These are phyloP conservation scores for Ustilago loliicola DNA, from an alignment of 1,284 basidiomycete species.

Conservation along the genomic window DNA sequence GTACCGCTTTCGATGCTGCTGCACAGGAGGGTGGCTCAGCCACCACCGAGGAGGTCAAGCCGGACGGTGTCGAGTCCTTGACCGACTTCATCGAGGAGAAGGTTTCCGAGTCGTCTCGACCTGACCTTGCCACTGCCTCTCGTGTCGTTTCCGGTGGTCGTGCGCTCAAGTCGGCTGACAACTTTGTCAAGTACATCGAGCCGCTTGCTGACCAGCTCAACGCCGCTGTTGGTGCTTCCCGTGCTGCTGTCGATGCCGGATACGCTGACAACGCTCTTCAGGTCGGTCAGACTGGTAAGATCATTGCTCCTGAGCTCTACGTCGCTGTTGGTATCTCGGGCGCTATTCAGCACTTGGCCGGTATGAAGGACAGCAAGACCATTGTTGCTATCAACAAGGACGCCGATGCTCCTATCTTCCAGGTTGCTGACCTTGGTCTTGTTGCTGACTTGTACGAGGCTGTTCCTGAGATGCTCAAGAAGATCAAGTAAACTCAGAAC, in stretches of 20 bases:
- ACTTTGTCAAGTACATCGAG: slow-evolving; percentile 87
- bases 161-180: slow-evolving; percentile 93
- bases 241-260: slow-evolving; percentile 97
- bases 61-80: slow-evolving; percentile 75
- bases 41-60: slow-evolving; percentile 78
- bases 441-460: slow-evolving; percentile 76
- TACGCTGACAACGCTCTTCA: slow-evolving; percentile 98
- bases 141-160: slow-evolving; percentile 95
- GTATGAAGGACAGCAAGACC: slow-evolving; percentile 99
- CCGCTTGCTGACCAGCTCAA: slow-evolving; percentile 93
- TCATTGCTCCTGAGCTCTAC: slow-evolving; percentile 84
- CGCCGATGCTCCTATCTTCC: slow-evolving; percentile 98
- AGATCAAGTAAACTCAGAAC: slow-evolving; percentile 37
- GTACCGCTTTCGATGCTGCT: slow-evolving; percentile 88
- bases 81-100: slow-evolving; percentile 85
- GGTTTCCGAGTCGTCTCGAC: slow-evolving; percentile 90
- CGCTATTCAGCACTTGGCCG: slow-evolving; percentile 97
- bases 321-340: slow-evolving; percentile 97
- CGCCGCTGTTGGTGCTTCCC: slow-evolving; percentile 95
- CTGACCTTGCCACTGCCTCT: slow-evolving; percentile 88
- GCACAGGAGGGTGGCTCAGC: slow-evolving; percentile 74
- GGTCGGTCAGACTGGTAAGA: slow-evolving; percentile 98
- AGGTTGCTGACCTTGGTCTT: slow-evolving; percentile 94
- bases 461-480: slow-evolving; percentile 68
- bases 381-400: slow-evolving; percentile 99